Base-by-base conservation (phyloP, 805 yeast species). In the Yamadazyma philogaea region DNA sequence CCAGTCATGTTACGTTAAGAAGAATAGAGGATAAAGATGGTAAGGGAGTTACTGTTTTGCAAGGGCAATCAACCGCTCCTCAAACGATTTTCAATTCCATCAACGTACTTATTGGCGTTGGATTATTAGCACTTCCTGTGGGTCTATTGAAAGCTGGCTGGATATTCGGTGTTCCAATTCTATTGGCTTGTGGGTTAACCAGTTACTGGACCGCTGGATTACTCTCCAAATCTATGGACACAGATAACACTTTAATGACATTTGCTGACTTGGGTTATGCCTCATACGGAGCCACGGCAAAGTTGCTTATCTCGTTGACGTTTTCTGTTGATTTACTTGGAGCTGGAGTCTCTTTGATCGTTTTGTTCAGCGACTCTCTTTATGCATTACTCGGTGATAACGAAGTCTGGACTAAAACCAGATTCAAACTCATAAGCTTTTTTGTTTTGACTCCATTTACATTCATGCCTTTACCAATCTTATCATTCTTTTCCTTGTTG, bases 181-280 rank as follows among this genome's bases (percentile, higher is more conserved):
- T 89, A 42, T 44, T 76, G 1, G 46, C 74, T 2, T 80, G 90
- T 57, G 93, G 93, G 1, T 37, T 68, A 10, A 64, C 81, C 21
- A 88, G 96, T 2, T 82, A 75, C 51, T 81, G 87, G 72, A 82
- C 93, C 1, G 96, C 96, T 7, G 73, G 74, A 5, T 66, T 87
- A 39, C 68, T 89, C 44, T 82, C 91, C 11, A 73, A 76, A 45
- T 81, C 95, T 50, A 74, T 88, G 74, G 88, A 83, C 48, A 82
- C 88, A 1, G 93, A 88, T 63, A 82, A 77, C 12, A 82, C 93
- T 0, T 64, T 88, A 40, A 81, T 84, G 72, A 85, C 96, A 0
- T 89, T 88, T 60, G 95, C 96, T 0, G 96, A 89, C 64, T 70
- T 89, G 37, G 95, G 95, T 3, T 82, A 78, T 53, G 86, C 87